Conservation (phyloP, 2,329 filamentous ascomycete genomes). For the Aschersonia sp. region DNA sequence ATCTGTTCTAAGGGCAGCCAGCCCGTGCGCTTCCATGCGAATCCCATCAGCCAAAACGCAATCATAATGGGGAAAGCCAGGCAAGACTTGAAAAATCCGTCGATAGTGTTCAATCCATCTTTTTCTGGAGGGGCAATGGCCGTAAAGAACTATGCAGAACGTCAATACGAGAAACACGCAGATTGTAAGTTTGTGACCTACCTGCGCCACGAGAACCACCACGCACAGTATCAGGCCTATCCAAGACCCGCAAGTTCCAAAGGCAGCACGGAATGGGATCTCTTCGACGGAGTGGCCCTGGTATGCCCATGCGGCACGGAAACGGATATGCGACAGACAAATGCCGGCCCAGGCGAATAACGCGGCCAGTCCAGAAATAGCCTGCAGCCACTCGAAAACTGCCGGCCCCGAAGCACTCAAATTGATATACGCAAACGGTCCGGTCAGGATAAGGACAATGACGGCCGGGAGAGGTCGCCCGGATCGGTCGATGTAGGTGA, state of each 20-base stretch:
- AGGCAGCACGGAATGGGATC: slow-evolving; percentile 45
- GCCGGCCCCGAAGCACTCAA: slow-evolving; percentile 27
- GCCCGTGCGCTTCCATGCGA: slow-evolving; percentile 47
- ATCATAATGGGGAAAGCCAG: slow-evolving; percentile 38
- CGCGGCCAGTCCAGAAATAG: slow-evolving; percentile 45
- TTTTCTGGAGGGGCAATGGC: slow-evolving; percentile 24
- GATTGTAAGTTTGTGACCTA: slow-evolving; percentile 11
- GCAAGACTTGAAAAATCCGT: slow-evolving; percentile 39
- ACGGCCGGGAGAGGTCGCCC: slow-evolving; percentile 35
- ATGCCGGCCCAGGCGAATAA: slow-evolving; percentile 55
- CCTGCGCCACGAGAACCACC: slow-evolving; percentile 35
- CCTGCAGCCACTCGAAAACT: slow-evolving; percentile 50
- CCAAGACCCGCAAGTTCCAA: slow-evolving; percentile 48
- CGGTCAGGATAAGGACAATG: slow-evolving; percentile 28
- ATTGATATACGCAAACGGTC: slow-evolving; percentile 31
- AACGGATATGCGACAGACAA: slow-evolving; percentile 52
- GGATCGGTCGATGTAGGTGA: slow-evolving; percentile 37
- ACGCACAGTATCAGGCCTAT: slow-evolving; percentile 42
- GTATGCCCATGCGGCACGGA: slow-evolving; percentile 43
- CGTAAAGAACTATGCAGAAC: slow-evolving; percentile 25
- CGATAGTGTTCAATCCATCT: slow-evolving; percentile 19
- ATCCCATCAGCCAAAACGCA: slow-evolving; percentile 39
- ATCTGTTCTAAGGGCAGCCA: slow-evolving; percentile 46
- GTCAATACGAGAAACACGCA: background rate
- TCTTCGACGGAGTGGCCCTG: slow-evolving; percentile 48